These are phyloP conservation scores for Cladorrhinum samala DNA, from an alignment of 495 filamentous ascomycete genomes.

Conservation along the genomic window DNA sequence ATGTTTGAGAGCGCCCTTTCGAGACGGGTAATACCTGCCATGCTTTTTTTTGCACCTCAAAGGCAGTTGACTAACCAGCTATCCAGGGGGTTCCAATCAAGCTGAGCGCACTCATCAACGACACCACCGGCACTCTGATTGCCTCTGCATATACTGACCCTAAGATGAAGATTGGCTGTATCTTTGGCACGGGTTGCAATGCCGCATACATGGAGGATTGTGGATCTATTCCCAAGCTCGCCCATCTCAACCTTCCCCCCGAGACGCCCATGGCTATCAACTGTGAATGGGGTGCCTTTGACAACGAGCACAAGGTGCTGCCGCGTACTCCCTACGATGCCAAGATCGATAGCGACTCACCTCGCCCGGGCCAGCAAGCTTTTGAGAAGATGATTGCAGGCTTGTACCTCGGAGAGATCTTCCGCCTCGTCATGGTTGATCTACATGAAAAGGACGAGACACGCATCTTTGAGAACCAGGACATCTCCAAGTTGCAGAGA, in stretches of 20 bases:
- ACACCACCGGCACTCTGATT: constrained; percentile 98
- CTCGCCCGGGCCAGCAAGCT: constrained; percentile 88
- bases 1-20: constrained; percentile 79
- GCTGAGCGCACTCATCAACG: constrained; percentile 89
- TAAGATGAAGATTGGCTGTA: constrained; percentile 90
- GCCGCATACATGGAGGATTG: constrained; percentile 96
- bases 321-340: constrained; percentile 81
- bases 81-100: constrained; percentile 81
- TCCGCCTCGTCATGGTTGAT: constrained; percentile 83
- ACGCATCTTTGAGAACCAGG: constrained; percentile 76
- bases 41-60: not conserved
- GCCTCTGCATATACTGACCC: constrained; percentile 92
- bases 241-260: constrained; percentile 84
- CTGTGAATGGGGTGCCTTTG: constrained; percentile 98
- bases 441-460: constrained; percentile 69
- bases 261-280: constrained; percentile 95
- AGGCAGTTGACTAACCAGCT: constrained; percentile 1
- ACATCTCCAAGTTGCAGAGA: constrained; percentile 69
- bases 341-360: constrained; percentile 86
- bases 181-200: constrained; percentile 98
- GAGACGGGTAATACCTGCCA: constrained; percentile 54
- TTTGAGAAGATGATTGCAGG: constrained; percentile 99
- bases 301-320: constrained; percentile 91
- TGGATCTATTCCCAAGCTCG: constrained; percentile 88
- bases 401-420: constrained; percentile 90